Evolutionary conservation across 768 basidiomycete genomes (phyloP).

Genomic region (Macrocybe gigantea): DNA sequence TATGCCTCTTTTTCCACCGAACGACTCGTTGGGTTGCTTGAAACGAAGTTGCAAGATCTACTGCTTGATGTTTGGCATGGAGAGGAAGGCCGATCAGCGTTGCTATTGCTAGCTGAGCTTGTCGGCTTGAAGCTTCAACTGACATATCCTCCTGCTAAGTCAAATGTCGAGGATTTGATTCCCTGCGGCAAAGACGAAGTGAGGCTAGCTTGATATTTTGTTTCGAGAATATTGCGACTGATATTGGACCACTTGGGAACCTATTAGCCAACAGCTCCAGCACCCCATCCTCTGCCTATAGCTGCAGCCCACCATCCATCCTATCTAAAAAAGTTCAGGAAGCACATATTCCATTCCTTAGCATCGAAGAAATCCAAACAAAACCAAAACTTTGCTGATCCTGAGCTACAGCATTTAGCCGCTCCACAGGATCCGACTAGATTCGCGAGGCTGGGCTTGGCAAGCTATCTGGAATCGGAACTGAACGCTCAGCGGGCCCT

Average conservation of each 20-base stretch:
- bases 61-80: conserved; percentile 18
- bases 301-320: conserved; percentile 43
- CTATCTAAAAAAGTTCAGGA: conserved; percentile 25
- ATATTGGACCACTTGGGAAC: too few relatives aligned
- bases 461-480: too few relatives aligned
- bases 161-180: too few relatives aligned
- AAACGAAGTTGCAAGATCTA: conserved; percentile 23
- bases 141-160: neutral
- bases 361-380: neutral
- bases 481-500: too few relatives aligned
- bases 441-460: too few relatives aligned
- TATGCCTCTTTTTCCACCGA: conserved; percentile 20
- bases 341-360: conserved; percentile 17
- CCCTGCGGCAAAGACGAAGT: too few relatives aligned
- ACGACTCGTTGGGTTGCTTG: conserved; percentile 22
- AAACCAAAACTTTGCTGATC: neutral
- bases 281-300: conserved; percentile 27
- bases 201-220: too few relatives aligned
- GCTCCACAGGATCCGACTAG: too few relatives aligned
- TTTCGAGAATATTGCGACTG: too few relatives aligned
- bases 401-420: too few relatives aligned
- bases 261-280: neutral
- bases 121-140: conserved; percentile 15
- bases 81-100: conserved; percentile 14
- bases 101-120: conserved; percentile 22